A percentile compares a stretch with the other conserved stretches of the same genome.
These are phyloP conservation scores for Neurospora sp. DNA, from an alignment of 495 filamentous ascomycete genomes.

Conservation along the genomic window DNA sequence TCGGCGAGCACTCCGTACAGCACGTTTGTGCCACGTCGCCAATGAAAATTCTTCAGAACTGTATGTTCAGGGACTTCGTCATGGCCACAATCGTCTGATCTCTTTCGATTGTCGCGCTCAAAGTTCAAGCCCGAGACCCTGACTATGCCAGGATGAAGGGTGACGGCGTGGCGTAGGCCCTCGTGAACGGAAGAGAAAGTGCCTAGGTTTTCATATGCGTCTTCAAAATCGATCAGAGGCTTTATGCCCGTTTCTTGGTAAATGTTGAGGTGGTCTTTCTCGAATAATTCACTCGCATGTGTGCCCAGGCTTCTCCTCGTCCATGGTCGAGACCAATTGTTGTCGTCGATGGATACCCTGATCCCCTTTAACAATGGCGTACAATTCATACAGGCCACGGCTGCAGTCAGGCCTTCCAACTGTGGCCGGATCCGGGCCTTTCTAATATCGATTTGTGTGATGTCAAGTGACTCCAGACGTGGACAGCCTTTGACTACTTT, in stretches of 20 bases:
- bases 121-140: not conserved
- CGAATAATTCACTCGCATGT: not conserved
- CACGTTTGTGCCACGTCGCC: not conserved
- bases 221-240: not conserved
- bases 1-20: not conserved
- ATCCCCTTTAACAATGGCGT: not conserved
- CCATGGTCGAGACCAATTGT: not conserved
- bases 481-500: not conserved
- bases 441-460: not conserved
- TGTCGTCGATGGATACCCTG: not conserved
- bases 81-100: not conserved
- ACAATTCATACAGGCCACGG: not conserved
- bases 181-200: not conserved
- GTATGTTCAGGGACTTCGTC: not conserved
- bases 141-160: not conserved
- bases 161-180: not conserved
- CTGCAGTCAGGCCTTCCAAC: not conserved
- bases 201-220: not conserved
- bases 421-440: not conserved
- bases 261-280: not conserved
- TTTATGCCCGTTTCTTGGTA: not conserved
- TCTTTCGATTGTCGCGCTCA: not conserved
- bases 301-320: not conserved
- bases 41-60: not conserved
- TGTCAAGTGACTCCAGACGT: not conserved